A percentile compares a stretch with the other conserved stretches of the same genome.
Conservation (phyloP, 306 rosid species). For the Vigna mungo region DNA sequence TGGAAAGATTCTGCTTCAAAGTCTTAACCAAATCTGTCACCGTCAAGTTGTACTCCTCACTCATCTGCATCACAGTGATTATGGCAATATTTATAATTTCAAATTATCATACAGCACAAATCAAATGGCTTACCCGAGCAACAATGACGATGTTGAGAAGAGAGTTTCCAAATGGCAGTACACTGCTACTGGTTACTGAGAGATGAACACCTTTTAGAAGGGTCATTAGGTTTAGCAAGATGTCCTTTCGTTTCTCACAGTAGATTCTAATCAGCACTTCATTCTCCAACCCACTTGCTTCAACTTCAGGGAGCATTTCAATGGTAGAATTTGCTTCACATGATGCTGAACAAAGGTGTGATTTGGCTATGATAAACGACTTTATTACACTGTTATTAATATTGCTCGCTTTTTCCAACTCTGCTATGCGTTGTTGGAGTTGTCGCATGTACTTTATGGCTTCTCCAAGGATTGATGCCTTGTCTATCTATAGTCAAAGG, state of each 20-base stretch:
- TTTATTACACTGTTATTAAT: background rate
- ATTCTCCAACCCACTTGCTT: slow-evolving; percentile 32
- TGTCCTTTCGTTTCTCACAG: slow-evolving; percentile 25
- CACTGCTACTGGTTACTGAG: slow-evolving; percentile 17
- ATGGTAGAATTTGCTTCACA: background rate
- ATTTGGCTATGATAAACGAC: background rate
- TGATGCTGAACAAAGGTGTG: background rate
- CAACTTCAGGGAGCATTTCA: slow-evolving; percentile 25
- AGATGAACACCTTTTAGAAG: slow-evolving; percentile 2
- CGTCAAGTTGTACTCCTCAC: slow-evolving; percentile 18
- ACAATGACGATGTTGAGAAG: slow-evolving; percentile 5
- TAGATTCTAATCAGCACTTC: slow-evolving; percentile 37
- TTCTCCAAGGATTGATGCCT: slow-evolving; percentile 28
- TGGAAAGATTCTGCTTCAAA: slow-evolving; percentile 19
- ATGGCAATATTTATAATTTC: background rate
- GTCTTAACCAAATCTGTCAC: slow-evolving; percentile 29
- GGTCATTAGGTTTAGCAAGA: background rate
- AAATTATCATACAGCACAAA: background rate
- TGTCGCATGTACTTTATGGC: slow-evolving; percentile 33
- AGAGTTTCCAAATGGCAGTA: slow-evolving; percentile 36
- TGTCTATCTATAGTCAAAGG: slow-evolving; percentile 20
- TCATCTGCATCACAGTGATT: slow-evolving; percentile 8
- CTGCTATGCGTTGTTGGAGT: slow-evolving; percentile 30
- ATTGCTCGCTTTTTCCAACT: background rate
- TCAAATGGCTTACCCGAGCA: slow-evolving; percentile 16